These are phyloP conservation scores for Ascochyta pisi DNA, from an alignment of 2,329 filamentous ascomycete genomes.

Conservation along the genomic window DNA sequence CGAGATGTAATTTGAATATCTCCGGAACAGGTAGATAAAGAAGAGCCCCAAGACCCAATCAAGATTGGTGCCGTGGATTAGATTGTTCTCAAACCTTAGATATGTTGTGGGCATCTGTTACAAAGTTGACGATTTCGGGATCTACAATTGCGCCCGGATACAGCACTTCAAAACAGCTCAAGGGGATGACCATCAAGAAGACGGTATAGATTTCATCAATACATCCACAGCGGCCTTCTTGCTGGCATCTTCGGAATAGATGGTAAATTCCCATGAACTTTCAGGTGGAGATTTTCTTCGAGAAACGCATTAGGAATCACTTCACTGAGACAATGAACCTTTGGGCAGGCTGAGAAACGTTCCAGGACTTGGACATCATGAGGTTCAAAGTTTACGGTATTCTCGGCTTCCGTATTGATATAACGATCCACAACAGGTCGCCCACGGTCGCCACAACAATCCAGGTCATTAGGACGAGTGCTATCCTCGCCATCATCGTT, in stretches of 20 bases:
- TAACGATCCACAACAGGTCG: background rate
- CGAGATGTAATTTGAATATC: background rate
- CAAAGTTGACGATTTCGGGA: background rate
- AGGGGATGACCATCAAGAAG: background rate
- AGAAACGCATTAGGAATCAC: background rate
- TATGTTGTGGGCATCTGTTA: background rate
- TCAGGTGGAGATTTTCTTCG: background rate
- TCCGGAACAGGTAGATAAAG: background rate
- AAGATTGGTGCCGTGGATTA: background rate
- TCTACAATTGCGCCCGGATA: background rate
- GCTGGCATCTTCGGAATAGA: background rate
- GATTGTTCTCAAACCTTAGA: background rate
- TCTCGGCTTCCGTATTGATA: too few species aligned
- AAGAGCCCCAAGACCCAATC: background rate
- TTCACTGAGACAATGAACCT: background rate
- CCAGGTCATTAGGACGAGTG: too few species aligned
- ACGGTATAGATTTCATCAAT: background rate
- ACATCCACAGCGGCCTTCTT: background rate
- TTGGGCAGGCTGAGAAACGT: background rate
- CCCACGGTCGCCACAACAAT: background rate
- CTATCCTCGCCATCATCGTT: too few species aligned
- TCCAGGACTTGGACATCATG: too few species aligned
- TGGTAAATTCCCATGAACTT: background rate
- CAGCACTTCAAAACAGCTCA: background rate
- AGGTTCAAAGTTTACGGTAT: background rate